A percentile compares a stretch with the other conserved stretches of the same genome.
These are phyloP conservation scores for Aspergillus melleus DNA, from an alignment of 2,329 filamentous ascomycete species.

Conservation along the genomic window DNA sequence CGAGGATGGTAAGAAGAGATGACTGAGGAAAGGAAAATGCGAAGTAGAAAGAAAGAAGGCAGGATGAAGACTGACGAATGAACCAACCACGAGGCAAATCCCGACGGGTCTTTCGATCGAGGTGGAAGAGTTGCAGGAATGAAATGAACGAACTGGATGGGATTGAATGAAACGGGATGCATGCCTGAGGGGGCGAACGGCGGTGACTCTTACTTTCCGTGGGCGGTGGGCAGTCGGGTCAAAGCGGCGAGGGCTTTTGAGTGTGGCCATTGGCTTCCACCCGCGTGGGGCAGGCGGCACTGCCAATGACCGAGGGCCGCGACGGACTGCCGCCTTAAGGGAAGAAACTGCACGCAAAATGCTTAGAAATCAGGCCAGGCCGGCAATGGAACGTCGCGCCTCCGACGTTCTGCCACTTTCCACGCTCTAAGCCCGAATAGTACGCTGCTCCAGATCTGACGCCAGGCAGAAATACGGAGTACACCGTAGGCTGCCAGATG, in stretches of 20 bases:
- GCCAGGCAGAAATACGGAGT: background rate
- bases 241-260: background rate
- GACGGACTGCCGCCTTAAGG: conserved; percentile 3
- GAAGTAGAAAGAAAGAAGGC: background rate
- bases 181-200: background rate
- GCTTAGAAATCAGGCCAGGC: conserved; percentile 30
- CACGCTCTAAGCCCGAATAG: background rate
- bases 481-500: no score
- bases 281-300: background rate
- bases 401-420: conserved; percentile 10
- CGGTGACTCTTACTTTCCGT: background rate
- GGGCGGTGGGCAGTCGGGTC: background rate
- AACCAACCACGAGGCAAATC: background rate
- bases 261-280: background rate
- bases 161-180: background rate
- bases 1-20: background rate
- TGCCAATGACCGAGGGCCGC: background rate
- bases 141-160: background rate
- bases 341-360: conserved; percentile 4
- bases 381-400: conserved; percentile 9
- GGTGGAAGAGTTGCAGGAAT: background rate
- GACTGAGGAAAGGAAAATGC: background rate
- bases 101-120: background rate
- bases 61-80: background rate
- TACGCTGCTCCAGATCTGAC: background rate